phyloP scores from a whole-genome alignment of 2,329 filamentous ascomycete species.

The Aspergillus fructus region DNA sequence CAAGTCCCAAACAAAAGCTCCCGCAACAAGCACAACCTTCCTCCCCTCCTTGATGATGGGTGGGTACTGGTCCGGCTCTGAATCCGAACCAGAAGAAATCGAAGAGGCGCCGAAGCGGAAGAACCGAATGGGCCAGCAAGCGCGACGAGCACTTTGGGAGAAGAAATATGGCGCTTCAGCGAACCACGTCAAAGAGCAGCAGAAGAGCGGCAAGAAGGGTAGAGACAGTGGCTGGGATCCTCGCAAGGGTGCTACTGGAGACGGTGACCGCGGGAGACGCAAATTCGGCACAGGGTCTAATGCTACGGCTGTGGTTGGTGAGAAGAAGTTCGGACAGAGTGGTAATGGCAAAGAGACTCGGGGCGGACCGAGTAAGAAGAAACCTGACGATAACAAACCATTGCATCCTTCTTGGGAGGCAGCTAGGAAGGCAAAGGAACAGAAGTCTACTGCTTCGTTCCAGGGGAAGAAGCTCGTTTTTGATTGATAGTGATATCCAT shows the following conservation, averaged over 20 bases:
- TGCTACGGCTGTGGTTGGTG: conserved; percentile 2
- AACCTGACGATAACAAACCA: conserved; percentile 51
- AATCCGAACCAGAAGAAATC: conserved; percentile 53
- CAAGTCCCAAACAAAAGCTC: conserved; percentile 23
- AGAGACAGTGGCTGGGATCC: conserved; percentile 59
- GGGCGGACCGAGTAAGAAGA: conserved; percentile 17
- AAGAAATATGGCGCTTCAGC: conserved; percentile 60
- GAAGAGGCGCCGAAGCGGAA: conserved; percentile 49
- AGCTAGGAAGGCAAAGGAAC: conserved; percentile 58
- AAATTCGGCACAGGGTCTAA: conserved; percentile 7
- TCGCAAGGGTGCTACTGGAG: conserved; percentile 54
- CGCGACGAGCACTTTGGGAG: conserved; percentile 61
- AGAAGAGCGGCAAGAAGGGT: conserved; percentile 24
- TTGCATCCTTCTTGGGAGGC: conserved; percentile 67
- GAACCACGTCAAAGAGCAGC: conserved; percentile 55
- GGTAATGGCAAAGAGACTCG: conserved; percentile 18
- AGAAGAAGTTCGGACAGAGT: neutral
- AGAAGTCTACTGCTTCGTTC: conserved; percentile 50
- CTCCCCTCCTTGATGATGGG: conserved; percentile 61
- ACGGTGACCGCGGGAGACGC: conserved; percentile 24
- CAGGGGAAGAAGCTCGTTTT: conserved; percentile 64
- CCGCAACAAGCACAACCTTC: conserved; percentile 51
- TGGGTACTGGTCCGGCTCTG: conserved; percentile 63
- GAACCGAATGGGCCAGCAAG: conserved; percentile 64
- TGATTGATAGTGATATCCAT: conserved; percentile 42